A percentile compares a stretch with the other conserved stretches of the same genome.
These are phyloP conservation scores for Ophiostoma triangulosporum DNA, from an alignment of 2,329 filamentous ascomycete genomes.

Conservation along the genomic window DNA sequence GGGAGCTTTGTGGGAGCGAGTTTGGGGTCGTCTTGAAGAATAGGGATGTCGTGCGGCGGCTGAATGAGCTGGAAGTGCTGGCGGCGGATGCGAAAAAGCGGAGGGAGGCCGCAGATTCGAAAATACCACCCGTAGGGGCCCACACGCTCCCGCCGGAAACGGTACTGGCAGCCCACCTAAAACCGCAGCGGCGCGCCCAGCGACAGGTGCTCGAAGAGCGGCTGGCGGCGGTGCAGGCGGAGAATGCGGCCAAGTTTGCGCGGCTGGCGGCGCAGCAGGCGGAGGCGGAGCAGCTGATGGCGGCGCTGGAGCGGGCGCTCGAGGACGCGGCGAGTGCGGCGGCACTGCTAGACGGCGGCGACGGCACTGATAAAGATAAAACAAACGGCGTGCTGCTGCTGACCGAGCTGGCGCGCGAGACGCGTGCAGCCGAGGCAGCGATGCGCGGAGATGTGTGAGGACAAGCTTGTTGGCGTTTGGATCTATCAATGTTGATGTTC, in stretches of 20 bases:
- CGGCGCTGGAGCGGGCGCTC: constrained; percentile 35
- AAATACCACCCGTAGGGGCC: constrained; percentile 11
- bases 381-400: constrained; percentile 20
- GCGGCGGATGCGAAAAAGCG: constrained; percentile 35
- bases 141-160: constrained; percentile 40
- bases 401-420: constrained; percentile 36
- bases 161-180: constrained; percentile 41
- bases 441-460: constrained; percentile 18
- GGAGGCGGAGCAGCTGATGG: constrained; percentile 39
- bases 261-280: constrained; percentile 38
- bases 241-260: constrained; percentile 40
- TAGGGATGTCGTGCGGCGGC: constrained; percentile 38
- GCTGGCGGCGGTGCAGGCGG: constrained; percentile 41
- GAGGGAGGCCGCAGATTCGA: constrained; percentile 19
- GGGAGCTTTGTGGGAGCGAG: constrained; percentile 41
- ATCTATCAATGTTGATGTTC: not conserved
- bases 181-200: constrained; percentile 37
- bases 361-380: not conserved
- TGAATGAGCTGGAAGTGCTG: constrained; percentile 46
- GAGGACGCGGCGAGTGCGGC: constrained; percentile 42
- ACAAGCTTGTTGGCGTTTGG: not conserved
- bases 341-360: constrained; percentile 26
- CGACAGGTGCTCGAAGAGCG: constrained; percentile 42
- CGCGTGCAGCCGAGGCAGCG: constrained; percentile 29
- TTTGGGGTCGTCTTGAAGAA: constrained; percentile 40